Conservation (phyloP, 2,329 filamentous ascomycete species). For the Truncatella angustata region DNA sequence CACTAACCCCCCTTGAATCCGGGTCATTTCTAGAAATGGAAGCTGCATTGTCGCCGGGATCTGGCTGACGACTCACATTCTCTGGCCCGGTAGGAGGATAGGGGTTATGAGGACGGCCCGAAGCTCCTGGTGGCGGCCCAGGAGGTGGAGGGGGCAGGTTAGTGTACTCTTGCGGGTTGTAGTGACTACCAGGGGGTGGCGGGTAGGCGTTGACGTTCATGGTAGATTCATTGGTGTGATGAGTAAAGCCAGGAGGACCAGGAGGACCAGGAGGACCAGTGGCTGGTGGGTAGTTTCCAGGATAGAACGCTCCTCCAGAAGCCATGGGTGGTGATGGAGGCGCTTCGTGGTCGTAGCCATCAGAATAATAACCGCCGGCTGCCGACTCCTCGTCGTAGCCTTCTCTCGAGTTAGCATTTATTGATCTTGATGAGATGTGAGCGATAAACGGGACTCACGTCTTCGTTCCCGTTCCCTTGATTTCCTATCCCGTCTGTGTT, state of each 20-base stretch:
- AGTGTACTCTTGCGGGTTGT: conserved; percentile 28
- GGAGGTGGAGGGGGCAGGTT: conserved; percentile 24
- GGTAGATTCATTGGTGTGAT: conserved; percentile 27
- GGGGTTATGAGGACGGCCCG: conserved; percentile 5
- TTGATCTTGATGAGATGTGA: too few relatives aligned
- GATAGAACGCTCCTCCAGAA: conserved; percentile 28
- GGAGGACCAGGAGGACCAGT: conserved; percentile 12
- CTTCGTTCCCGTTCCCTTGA: conserved; percentile 35
- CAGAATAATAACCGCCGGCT: conserved; percentile 19
- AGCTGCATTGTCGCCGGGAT: conserved; percentile 19
- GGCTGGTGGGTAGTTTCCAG: conserved; percentile 16
- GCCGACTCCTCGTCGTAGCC: conserved; percentile 29
- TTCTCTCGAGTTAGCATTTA: neutral
- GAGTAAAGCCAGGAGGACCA: conserved; percentile 23
- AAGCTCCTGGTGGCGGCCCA: conserved; percentile 18
- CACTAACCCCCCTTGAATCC: conserved; percentile 23
- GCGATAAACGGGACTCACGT: conserved; percentile 23
- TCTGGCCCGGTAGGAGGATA: conserved; percentile 25
- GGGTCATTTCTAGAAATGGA: conserved; percentile 17
- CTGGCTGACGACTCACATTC: conserved; percentile 31
- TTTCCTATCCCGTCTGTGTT: conserved; percentile 27
- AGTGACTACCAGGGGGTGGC: conserved; percentile 14
- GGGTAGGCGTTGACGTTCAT: conserved; percentile 26
- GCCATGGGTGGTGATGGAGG: conserved; percentile 27
- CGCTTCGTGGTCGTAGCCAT: conserved; percentile 18